A percentile compares a stretch with the other conserved stretches of the same genome.
Evolutionary conservation across 2,329 filamentous ascomycete species (phyloP).

Genomic region (Diaporthe destruens): DNA sequence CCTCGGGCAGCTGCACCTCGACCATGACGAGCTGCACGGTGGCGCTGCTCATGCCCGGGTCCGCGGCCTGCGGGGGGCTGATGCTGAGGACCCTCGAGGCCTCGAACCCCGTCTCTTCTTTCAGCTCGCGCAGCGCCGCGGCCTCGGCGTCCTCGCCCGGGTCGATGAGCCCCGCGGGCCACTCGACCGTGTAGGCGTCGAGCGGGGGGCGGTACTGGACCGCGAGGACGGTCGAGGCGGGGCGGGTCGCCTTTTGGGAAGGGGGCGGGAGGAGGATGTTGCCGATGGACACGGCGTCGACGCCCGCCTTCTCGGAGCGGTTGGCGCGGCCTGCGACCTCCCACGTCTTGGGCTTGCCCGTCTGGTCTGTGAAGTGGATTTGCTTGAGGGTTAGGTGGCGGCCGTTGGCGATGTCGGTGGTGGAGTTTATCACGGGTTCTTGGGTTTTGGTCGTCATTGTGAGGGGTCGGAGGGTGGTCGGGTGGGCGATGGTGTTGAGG

Average conservation of each 20-base stretch:
- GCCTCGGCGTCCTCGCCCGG: constrained; percentile 63
- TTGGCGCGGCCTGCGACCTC: constrained; percentile 72
- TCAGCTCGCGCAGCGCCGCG: constrained; percentile 66
- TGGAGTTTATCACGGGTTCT: constrained; percentile 59
- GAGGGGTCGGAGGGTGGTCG: constrained; percentile 39
- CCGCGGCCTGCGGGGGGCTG: constrained; percentile 66
- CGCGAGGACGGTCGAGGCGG: constrained; percentile 59
- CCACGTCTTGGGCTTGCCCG: constrained; percentile 67
- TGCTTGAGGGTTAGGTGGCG: constrained; percentile 70
- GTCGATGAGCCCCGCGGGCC: constrained; percentile 68
- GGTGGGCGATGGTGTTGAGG: not conserved
- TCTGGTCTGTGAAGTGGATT: constrained; percentile 69
- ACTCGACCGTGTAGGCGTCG: constrained; percentile 65
- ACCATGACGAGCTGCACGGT: constrained; percentile 73
- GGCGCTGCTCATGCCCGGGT: constrained; percentile 70
- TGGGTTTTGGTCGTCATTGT: constrained; percentile 56
- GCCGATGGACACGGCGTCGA: constrained; percentile 73
- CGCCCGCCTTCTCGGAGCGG: constrained; percentile 60
- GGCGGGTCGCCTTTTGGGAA: constrained; percentile 42
- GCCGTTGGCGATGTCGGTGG: constrained; percentile 64
- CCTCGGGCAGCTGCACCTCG: constrained; percentile 65
- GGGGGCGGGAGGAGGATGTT: constrained; percentile 66
- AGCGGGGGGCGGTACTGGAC: constrained; percentile 67
- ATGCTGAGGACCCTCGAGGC: constrained; percentile 59
- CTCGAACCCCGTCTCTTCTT: constrained; percentile 69